phyloP scores from a whole-genome alignment of 306 rosid species.

The Arachis hypogaea region DNA sequence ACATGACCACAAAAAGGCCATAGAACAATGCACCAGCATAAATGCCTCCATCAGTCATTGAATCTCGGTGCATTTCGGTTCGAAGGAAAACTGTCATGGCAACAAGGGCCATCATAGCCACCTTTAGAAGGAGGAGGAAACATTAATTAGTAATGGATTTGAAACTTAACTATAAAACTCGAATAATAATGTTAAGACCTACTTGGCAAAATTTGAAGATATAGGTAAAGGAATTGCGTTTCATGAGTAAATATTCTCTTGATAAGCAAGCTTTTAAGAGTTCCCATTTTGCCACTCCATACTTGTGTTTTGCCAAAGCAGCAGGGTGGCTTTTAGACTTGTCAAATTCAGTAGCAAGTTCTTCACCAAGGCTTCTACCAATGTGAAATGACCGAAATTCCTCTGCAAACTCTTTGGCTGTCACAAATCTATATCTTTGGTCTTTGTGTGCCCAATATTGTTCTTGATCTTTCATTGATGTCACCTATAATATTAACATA shows the following conservation, averaged over 20 bases:
- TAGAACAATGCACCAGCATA: constrained; percentile 56
- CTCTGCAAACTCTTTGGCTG: constrained; percentile 46
- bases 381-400: constrained; percentile 50
- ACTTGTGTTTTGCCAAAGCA: constrained; percentile 47
- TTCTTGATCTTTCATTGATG: constrained; percentile 61
- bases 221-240: constrained; percentile 56
- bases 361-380: constrained; percentile 42
- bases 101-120: constrained; percentile 43
- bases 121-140: constrained; percentile 4
- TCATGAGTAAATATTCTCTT: constrained; percentile 62
- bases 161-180: constrained; percentile 2
- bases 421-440: constrained; percentile 51
- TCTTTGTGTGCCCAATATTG: constrained; percentile 53
- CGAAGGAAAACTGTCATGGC: constrained; percentile 53
- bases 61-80: constrained; percentile 51
- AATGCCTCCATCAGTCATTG: constrained; percentile 49
- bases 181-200: constrained; percentile 23
- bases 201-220: constrained; percentile 51
- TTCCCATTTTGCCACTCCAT: constrained; percentile 48
- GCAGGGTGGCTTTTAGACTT: constrained; percentile 58
- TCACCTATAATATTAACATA: constrained; percentile 44
- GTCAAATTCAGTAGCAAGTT: constrained; percentile 53
- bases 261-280: constrained; percentile 55
- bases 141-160: background rate
- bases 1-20: constrained; percentile 45